Evolutionary conservation across 192 early-diverging fungal genomes (phyloP).

Genomic region (Gorgonomyces haynaldii): DNA sequence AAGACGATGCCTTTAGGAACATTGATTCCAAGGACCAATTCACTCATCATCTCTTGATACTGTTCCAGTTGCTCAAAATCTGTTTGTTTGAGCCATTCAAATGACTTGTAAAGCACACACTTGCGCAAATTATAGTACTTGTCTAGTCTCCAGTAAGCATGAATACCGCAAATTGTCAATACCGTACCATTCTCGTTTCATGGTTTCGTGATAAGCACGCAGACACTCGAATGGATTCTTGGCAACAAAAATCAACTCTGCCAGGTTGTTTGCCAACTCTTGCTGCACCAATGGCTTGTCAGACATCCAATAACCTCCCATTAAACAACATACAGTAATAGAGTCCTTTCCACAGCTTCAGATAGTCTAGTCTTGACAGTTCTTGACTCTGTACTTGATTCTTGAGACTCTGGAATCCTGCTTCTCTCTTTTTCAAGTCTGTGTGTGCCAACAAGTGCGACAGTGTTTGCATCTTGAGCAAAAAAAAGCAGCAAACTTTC

Average conservation of each 20-base stretch:
- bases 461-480: no score
- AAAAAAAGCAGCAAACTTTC: no score
- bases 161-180: conserved; percentile 62
- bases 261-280: conserved; percentile 71
- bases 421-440: conserved; percentile 9
- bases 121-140: conserved; percentile 66
- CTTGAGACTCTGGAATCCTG: neutral
- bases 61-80: no score
- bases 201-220: conserved; percentile 53
- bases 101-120: conserved; percentile 50
- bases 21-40: no score
- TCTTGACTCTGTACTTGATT: neutral
- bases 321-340: conserved; percentile 4
- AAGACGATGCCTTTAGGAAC: no score
- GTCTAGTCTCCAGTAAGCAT: conserved; percentile 43
- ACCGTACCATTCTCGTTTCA: conserved; percentile 60
- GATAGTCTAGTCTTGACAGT: conserved; percentile 5
- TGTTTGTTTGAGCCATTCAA: conserved; percentile 47
- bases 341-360: conserved; percentile 12
- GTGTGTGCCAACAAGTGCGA: neutral
- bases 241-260: conserved; percentile 38
- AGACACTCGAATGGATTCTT: conserved; percentile 42
- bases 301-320: conserved; percentile 85
- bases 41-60: no score
- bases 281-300: conserved; percentile 90